Evolutionary conservation across 306 rosid genomes (phyloP), one percentile per base, ranked within the genome.

Genomic region (Inga oerstediana): DNA sequence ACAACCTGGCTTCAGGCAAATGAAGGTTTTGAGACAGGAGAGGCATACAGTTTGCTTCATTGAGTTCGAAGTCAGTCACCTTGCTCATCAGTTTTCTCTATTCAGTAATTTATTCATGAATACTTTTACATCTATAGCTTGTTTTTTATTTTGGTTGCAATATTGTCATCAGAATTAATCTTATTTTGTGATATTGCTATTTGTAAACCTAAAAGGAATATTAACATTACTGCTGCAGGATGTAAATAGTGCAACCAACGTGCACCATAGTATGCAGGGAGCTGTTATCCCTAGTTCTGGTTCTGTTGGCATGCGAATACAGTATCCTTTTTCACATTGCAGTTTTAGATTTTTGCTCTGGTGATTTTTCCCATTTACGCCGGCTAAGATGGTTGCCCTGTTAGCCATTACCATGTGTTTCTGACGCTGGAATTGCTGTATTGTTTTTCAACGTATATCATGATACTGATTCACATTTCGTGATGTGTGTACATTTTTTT

Each of bases 251-350:
- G 99, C 99, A 73, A 87, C 89, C 81, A 90, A 89, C 79, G 98
- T 97, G 39, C 99, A 97, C 89, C 98, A 88, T 71, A 91, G 59
- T 89, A 87, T 97, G 87, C 99, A 97, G 91, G 99, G 99, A 80
- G 99, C 97, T 51, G 98, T 97, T 87, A 94, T 94, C 75, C 98
- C 97, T 62, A 97, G 99, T 88, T 97, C 99, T 66, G 99, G 99
- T 68, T 92, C 98, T 20, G 92, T 97, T 77, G 99, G 99, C 91
- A 97, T 97, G 99, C 92, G 99, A 80, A 97, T 97, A 91, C 99
- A 97, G 89, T 97, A 97, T 97, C 99, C 98, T 94, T 91, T 86
- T 79, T 56, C 76, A 64, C 27, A 19, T 72, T 86, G 24, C 65
- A 64, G 20, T 79, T 37, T 79, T 62, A 48, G 16, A 79, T 80